A percentile compares a stretch with the other conserved stretches of the same genome.
phyloP scores from a whole-genome alignment of 2,329 filamentous ascomycete genomes.

The Cryphonectria radicalis region DNA sequence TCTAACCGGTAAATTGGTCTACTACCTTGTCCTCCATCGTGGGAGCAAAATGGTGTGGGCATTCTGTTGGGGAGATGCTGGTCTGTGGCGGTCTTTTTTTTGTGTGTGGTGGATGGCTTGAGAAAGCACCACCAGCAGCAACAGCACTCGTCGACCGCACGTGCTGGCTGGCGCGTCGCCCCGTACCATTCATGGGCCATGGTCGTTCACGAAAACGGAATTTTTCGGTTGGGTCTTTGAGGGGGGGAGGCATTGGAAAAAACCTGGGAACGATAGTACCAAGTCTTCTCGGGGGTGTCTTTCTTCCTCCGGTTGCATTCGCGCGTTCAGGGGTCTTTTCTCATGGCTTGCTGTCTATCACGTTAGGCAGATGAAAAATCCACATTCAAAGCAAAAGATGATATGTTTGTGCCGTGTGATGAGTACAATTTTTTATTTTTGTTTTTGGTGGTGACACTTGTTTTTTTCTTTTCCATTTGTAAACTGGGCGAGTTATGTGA shows the following conservation, averaged over 20 bases:
- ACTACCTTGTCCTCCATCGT: slow-evolving; percentile 18
- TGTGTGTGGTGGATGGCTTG: slow-evolving; percentile 25
- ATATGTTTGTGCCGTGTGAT: slow-evolving; percentile 32
- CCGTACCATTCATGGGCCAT: slow-evolving; percentile 27
- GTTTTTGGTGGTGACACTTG: neutral
- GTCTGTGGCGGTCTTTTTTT: slow-evolving; percentile 35
- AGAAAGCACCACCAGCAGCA: slow-evolving; percentile 23
- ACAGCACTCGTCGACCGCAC: slow-evolving; percentile 19
- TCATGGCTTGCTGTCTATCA: slow-evolving; percentile 47
- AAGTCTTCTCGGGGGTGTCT: slow-evolving; percentile 35
- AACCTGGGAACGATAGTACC: slow-evolving; percentile 15
- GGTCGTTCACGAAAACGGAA: slow-evolving; percentile 29
- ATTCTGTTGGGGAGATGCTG: slow-evolving; percentile 37
- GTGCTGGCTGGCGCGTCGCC: slow-evolving; percentile 23
- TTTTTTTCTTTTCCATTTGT: neutral
- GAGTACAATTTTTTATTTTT: neutral
- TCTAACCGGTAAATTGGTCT: slow-evolving; percentile 89
- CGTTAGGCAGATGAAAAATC: slow-evolving; percentile 44
- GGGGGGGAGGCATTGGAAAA: slow-evolving; percentile 22
- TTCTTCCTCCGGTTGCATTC: slow-evolving; percentile 48
- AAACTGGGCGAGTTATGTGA: no score
- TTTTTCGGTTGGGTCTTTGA: slow-evolving; percentile 32
- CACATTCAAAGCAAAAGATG: slow-evolving; percentile 29
- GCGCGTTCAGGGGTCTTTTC: slow-evolving; percentile 49
- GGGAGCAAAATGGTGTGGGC: slow-evolving; percentile 25